A percentile compares a stretch with the other conserved stretches of the same genome.
Conservation (phyloP, 768 basidiomycete species). For the Leccinum subtestaceum region DNA sequence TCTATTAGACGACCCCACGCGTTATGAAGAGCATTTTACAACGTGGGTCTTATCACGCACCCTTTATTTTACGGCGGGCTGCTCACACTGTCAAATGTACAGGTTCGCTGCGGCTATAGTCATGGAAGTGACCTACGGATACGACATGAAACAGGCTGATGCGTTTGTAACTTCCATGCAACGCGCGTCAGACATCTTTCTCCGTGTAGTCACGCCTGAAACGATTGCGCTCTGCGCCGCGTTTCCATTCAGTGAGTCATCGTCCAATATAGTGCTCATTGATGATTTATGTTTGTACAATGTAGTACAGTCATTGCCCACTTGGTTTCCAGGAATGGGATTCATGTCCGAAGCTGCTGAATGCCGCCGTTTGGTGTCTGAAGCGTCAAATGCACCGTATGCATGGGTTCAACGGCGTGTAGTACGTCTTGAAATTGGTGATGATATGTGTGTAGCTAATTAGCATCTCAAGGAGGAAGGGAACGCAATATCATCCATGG, state of each 20-base stretch:
- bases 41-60: neutral
- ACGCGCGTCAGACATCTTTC: neutral
- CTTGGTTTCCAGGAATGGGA: neutral
- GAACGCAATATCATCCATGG: neutral
- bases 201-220: neutral
- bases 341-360: neutral
- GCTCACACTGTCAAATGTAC: too few species aligned
- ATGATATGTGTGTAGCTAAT: neutral
- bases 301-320: neutral
- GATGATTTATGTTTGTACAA: neutral
- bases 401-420: neutral
- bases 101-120: neutral
- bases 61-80: too few species aligned
- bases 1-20: neutral
- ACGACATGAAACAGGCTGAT: neutral
- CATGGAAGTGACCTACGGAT: neutral
- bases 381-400: neutral
- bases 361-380: neutral
- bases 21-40: neutral
- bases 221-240: neutral
- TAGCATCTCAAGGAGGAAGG: neutral
- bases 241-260: neutral
- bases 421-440: neutral
- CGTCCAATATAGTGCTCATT: neutral
- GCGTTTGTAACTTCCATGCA: neutral